Conservation (phyloP, 331 rosid genomes). For the Rosa hybrid region DNA sequence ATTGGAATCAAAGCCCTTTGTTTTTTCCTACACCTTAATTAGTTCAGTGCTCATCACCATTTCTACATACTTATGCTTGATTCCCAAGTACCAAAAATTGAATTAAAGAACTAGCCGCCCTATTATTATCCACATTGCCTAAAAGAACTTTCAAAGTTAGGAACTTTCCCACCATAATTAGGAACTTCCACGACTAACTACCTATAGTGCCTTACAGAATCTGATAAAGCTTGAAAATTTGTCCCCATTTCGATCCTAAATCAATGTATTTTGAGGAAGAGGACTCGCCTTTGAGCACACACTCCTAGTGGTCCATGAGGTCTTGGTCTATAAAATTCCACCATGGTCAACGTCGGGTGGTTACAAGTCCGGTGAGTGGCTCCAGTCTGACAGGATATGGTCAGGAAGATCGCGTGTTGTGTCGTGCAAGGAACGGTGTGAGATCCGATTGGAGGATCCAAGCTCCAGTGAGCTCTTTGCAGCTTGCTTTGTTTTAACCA, state of each 20-base stretch:
- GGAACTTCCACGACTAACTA: not conserved
- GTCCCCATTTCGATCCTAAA: not conserved
- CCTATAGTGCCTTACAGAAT: not conserved
- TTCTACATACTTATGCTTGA: not conserved
- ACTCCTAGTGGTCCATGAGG: slow-evolving; percentile 89
- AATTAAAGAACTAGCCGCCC: not conserved
- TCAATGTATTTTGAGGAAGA: slow-evolving; percentile 84
- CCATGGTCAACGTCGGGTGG: slow-evolving; percentile 85
- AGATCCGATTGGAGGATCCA: slow-evolving; percentile 95
- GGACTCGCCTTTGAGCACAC: slow-evolving; percentile 92
- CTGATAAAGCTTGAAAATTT: not conserved
- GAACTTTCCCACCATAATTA: not conserved
- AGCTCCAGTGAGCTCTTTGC: slow-evolving; percentile 88
- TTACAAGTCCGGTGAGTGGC: slow-evolving; percentile 97
- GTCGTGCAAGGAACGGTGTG: slow-evolving; percentile 79
- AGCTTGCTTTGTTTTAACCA: slow-evolving; percentile 73
- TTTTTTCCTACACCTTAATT: not conserved
- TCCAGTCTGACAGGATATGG: slow-evolving; percentile 92
- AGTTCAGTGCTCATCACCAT: not conserved
- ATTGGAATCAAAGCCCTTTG: not conserved
- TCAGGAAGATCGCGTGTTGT: slow-evolving; percentile 90
- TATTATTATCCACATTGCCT: not conserved
- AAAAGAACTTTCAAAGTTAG: not conserved
- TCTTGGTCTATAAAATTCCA: slow-evolving; percentile 90
- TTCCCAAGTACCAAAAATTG: not conserved